phyloP scores from a whole-genome alignment of 331 rosid genomes.

The Dryas integrifolia region DNA sequence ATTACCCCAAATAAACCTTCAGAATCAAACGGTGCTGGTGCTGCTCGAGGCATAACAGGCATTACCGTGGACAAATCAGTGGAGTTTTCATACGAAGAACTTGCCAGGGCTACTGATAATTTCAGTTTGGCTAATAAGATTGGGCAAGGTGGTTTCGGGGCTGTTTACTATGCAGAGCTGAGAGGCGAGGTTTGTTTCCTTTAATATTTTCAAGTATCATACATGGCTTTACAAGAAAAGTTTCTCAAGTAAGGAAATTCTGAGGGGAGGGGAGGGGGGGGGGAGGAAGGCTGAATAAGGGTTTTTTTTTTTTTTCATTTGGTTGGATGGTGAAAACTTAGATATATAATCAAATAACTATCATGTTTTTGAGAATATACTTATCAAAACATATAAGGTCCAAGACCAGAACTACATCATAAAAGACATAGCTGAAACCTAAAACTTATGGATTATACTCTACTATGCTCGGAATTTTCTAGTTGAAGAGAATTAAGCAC shows the following conservation, averaged over 20 bases:
- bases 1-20: constrained; percentile 34
- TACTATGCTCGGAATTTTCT: background rate
- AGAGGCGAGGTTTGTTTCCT: constrained; percentile 85
- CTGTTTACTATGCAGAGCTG: constrained; percentile 91
- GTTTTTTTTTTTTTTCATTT: too few species aligned
- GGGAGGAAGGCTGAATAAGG: too few species aligned
- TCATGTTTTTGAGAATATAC: background rate
- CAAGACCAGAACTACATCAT: background rate
- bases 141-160: constrained; percentile 95
- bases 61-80: constrained; percentile 82
- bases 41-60: constrained; percentile 44
- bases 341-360: background rate
- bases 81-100: constrained; percentile 84
- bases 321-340: background rate
- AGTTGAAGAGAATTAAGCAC: background rate
- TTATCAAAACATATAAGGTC: too few species aligned
- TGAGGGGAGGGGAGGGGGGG: too few species aligned
- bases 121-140: constrained; percentile 76
- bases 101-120: constrained; percentile 67
- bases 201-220: constrained; percentile 2
- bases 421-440: background rate
- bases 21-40: constrained; percentile 25
- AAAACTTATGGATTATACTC: background rate
- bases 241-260: background rate
- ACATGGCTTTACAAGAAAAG: constrained; percentile 3